Evolutionary conservation across 176 grass and related monocot genomes (phyloP).

Genomic region (Luzula sylvatica): DNA sequence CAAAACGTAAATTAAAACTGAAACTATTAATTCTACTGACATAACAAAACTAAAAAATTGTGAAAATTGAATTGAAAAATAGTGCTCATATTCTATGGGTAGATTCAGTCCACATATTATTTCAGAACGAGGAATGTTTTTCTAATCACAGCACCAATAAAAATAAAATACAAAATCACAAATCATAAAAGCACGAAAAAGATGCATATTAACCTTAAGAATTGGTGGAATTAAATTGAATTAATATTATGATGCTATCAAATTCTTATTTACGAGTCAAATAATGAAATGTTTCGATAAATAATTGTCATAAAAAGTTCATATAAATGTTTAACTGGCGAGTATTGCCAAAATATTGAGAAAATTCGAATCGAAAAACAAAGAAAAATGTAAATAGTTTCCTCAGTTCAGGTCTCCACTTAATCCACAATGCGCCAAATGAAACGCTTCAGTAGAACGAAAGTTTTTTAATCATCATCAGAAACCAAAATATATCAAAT

Average conservation of each 20-base stretch:
- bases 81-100: constrained; percentile 42
- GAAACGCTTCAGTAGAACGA: constrained; percentile 24
- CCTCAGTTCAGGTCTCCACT: constrained; percentile 20
- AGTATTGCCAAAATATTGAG: no score
- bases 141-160: constrained; percentile 31
- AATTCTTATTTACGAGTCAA: no score
- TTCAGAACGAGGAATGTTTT: constrained; percentile 37
- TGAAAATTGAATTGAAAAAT: not conserved
- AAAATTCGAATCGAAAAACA: no score
- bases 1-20: not conserved
- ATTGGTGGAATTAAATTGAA: not conserved
- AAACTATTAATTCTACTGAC: not conserved
- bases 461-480: constrained; percentile 22
- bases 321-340: no score
- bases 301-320: no score
- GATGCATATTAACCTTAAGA: no score
- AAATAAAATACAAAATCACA: not conserved
- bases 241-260: no score
- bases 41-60: not conserved
- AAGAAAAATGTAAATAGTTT: no score
- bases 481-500: not conserved
- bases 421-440: constrained; percentile 7
- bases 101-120: constrained; percentile 7
- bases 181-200: no score
- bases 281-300: no score